Evolutionary conservation across 2,329 filamentous ascomycete genomes (phyloP), one percentile per base, ranked within the genome.

Genomic region (Botrytis deweyae): DNA sequence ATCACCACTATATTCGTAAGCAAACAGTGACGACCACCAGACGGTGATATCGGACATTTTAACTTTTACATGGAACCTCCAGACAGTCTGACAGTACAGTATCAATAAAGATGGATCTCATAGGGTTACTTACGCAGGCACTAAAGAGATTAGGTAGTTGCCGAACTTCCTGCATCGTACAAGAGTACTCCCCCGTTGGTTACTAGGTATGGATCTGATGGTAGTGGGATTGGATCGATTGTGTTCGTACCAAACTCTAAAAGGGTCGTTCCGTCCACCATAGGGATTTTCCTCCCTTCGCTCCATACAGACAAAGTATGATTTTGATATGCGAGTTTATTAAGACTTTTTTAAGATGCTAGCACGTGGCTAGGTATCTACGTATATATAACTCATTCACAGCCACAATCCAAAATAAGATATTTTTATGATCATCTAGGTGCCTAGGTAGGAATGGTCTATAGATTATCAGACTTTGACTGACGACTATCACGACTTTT

Each of bases 1-100:
- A 52, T 67, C 44, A 67, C 64, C 44, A 49, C 64, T 52, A 36
- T n/a, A 67, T 52, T 67, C 64, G 64, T 67, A 52, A 67, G 64
- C 64, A 52, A 38, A 52, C 33, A 40, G 64, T 67, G 44, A 44
- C 44, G 64, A n/a, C n/a, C n/a, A n/a, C n/a, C n/a, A n/a, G n/a
- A 40, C 64, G 44, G 46, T 38, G 64, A 52, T 52, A 66, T 49
- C 29, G 64, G 44, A 38, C 25, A 52, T 52, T n/a, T n/a, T 6
- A 52, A 52, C 25, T 52, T n/a, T 52, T n/a, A 52, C 25, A 52
- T 52, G 49, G 49, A 52, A 16, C 49, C 5, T 52, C 14, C 49
- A 52, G 49, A 52, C 49, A 52, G 49, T 52, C 49, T 52, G 49
- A n/a, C 25, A 49, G 44, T 22, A 49, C 25, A 49, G 44, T 22